Conservation (phyloP, 306 rosid genomes). For the Trichosanthes cucumerina region DNA sequence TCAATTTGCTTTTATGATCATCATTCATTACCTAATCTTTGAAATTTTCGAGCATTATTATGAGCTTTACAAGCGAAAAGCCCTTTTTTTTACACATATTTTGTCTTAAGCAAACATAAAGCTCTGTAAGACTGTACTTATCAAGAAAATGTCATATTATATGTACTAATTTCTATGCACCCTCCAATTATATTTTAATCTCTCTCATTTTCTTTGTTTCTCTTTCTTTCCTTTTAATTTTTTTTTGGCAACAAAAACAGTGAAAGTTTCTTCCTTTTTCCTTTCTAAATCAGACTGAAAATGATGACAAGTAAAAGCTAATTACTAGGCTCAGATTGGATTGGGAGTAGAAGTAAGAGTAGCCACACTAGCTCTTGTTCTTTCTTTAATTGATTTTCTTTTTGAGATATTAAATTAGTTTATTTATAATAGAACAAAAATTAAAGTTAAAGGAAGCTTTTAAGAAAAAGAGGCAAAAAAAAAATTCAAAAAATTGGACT, state of each 20-base stretch:
- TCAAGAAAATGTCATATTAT: background rate
- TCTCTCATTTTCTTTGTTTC: background rate
- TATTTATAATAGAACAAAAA: background rate
- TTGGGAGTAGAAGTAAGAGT: background rate
- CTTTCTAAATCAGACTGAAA: background rate
- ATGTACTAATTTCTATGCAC: background rate
- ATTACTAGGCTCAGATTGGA: background rate
- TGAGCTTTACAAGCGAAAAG: too few relatives aligned
- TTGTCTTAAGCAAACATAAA: background rate
- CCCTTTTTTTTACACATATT: background rate
- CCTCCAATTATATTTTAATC: background rate
- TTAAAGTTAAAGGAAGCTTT: background rate
- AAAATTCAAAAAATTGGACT: background rate
- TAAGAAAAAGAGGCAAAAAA: background rate
- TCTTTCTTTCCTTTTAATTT: background rate
- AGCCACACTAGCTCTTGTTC: background rate
- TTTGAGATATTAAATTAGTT: background rate
- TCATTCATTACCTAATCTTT: background rate
- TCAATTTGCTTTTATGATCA: background rate
- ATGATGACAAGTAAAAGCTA: background rate
- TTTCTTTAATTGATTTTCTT: background rate
- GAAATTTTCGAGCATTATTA: background rate
- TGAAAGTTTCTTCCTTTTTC: background rate
- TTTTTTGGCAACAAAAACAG: background rate
- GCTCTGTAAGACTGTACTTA: background rate